Base-by-base conservation (phyloP, 495 filamentous ascomycete genomes). In the Aspergillus incahuasiensis region DNA sequence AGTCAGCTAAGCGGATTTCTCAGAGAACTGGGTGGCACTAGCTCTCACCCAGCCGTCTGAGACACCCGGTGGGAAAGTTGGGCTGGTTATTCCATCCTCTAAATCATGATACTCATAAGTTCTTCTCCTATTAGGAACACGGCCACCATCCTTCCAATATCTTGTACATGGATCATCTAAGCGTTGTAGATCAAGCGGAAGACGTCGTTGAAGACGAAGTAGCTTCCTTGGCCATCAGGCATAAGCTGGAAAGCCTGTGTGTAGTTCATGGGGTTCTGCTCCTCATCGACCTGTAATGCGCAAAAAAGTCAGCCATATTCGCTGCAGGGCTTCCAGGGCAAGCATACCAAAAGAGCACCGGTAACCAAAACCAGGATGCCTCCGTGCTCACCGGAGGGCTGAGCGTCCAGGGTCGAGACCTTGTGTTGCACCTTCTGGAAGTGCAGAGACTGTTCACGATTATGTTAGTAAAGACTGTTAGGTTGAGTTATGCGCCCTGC, bases 151-250 rank as follows among this genome's bases (percentile, higher is more conserved):
- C 39, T n/a, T 48, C 45, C 28, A 25, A 18, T 48, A 18, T 47
- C 25, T 19, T 19, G 28, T 32, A 21, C 28, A 16, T 35, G 21
- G 16, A 24, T 39, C 9, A 6, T 50, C 34, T 57, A 43, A 45
- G 40, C 66, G 52, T 60, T 57, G 74, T 88, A 91, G 58, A 92
- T 79, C 54, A 97, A 79, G 61, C 85, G 85, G 83, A 96, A 97
- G 73, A 96, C 74, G 67, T 97, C 91, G 78, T 96, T 96, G 75
- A 84, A 85, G 64, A 97, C 86, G 68, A 82, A 95, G 78, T 85
- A 96, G 72, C 77, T 83, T 41, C 84, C 87, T 22, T 61, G 11
- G n/a, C 71, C 74, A 24, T 92, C 87, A 34, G 85, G 86, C 56
- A 80, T 67, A 43, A 97, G 83, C 62, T 91, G 87, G 80, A 96